Conservation (phyloP, 2,329 filamentous ascomycete genomes). For the Leptosphaerulina australis region DNA sequence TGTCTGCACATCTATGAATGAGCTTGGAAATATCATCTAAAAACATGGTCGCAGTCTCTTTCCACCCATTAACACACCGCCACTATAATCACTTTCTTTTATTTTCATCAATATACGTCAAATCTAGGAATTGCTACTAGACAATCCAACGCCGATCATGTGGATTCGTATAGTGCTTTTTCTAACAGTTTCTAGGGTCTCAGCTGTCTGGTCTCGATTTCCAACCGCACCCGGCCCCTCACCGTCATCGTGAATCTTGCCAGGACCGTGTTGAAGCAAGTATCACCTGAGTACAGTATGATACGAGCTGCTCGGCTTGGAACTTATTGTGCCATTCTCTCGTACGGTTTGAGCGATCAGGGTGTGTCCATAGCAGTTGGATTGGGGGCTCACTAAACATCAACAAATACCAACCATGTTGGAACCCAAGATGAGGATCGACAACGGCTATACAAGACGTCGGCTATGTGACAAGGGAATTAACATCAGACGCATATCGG, state of each 20-base stretch:
- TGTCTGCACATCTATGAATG: too few relatives aligned
- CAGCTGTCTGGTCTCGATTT: not conserved
- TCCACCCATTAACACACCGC: too few relatives aligned
- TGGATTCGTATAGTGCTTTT: not conserved
- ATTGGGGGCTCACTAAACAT: too few relatives aligned
- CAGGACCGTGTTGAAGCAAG: constrained; percentile 17
- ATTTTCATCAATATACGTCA: not conserved
- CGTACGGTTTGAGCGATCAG: not conserved
- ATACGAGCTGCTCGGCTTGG: constrained; percentile 20
- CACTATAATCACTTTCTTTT: too few relatives aligned
- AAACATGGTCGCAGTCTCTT: too few relatives aligned
- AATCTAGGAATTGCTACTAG: not conserved
- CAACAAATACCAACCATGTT: too few relatives aligned
- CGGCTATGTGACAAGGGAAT: too few relatives aligned
- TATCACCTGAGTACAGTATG: constrained; percentile 1
- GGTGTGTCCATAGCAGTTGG: not conserved
- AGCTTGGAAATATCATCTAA: too few relatives aligned
- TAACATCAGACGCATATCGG: too few relatives aligned
- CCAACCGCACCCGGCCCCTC: not conserved
- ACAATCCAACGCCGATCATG: not conserved
- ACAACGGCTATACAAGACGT: too few relatives aligned
- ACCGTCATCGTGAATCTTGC: not conserved
- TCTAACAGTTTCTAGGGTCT: not conserved
- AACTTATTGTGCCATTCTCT: not conserved
- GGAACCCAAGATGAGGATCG: too few relatives aligned